phyloP scores from a whole-genome alignment of 495 filamentous ascomycete genomes.

The Hypoxylon intermedium region DNA sequence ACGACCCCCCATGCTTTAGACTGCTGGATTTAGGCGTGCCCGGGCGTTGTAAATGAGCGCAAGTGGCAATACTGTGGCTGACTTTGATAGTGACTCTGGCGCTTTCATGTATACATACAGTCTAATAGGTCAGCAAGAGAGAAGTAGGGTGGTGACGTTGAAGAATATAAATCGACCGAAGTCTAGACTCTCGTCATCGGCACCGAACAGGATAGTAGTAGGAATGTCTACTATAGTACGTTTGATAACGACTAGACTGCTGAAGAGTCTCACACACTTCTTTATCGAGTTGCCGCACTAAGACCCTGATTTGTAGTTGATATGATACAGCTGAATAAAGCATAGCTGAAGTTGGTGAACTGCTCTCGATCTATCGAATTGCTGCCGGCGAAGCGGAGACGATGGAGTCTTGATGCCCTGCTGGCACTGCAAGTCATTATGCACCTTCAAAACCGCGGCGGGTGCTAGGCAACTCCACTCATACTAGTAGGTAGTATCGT shows the following conservation, averaged over 20 bases:
- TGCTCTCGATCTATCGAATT: slow-evolving; percentile 8
- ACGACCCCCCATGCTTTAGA: neutral
- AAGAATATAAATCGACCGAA: slow-evolving; percentile 2
- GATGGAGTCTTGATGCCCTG: slow-evolving; percentile 5
- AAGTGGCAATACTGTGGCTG: slow-evolving; percentile 1
- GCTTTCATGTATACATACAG: neutral
- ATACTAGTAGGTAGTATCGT: slow-evolving; percentile 25
- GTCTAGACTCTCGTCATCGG: slow-evolving; percentile 10
- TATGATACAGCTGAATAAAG: slow-evolving; percentile 6
- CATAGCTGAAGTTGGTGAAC: neutral
- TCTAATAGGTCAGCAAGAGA: neutral
- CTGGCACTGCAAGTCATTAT: slow-evolving; percentile 34
- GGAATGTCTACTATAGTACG: neutral
- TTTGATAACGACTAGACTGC: neutral
- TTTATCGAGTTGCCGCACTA: neutral
- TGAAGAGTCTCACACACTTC: neutral
- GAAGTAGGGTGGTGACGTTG: neutral
- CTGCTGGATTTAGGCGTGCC: neutral
- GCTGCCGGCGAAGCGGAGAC: slow-evolving; percentile 1
- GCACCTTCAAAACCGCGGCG: slow-evolving; percentile 5
- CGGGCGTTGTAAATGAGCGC: neutral
- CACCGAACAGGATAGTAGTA: slow-evolving; percentile 1
- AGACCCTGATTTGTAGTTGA: slow-evolving; percentile 1
- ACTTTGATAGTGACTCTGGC: neutral
- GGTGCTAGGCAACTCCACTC: slow-evolving; percentile 21